Percentiles rank a stretch among this genome's conserved stretches.
These are phyloP conservation scores for Dalechampia spathulata DNA, from an alignment of 441 rosid genomes.

Conservation along the genomic window DNA sequence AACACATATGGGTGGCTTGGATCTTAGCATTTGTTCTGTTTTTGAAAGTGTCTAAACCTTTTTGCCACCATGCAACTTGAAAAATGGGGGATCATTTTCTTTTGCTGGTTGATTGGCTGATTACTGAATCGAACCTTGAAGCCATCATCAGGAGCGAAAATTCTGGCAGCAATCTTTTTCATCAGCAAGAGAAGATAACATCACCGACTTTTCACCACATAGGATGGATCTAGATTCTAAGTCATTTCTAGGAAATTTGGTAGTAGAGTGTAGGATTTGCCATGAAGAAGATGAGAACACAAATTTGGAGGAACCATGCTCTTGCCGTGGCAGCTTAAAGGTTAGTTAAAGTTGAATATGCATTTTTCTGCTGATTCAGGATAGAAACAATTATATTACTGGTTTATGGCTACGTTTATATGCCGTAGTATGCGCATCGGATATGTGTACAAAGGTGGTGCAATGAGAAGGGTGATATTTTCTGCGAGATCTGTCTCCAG, in stretches of 20 bases:
- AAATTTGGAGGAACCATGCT: slow-evolving; percentile 76
- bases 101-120: slow-evolving; percentile 47
- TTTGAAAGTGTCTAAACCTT: slow-evolving; percentile 5
- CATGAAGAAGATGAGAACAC: slow-evolving; percentile 73
- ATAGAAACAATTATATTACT: background rate
- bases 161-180: slow-evolving; percentile 14
- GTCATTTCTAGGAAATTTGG: slow-evolving; percentile 32
- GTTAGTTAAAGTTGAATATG: slow-evolving; percentile 24
- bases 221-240: slow-evolving; percentile 23
- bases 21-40: slow-evolving; percentile 2
- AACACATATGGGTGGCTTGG: slow-evolving; percentile 2
- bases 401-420: background rate
- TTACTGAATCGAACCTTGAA: slow-evolving; percentile 42
- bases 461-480: slow-evolving; percentile 71
- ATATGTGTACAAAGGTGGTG: slow-evolving; percentile 86
- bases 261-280: slow-evolving; percentile 72
- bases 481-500: slow-evolving; percentile 81
- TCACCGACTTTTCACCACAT: slow-evolving; percentile 19
- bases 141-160: slow-evolving; percentile 29
- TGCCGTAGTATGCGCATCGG: slow-evolving; percentile 69
- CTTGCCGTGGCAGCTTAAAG: slow-evolving; percentile 84
- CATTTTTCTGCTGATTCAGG: slow-evolving; percentile 6
- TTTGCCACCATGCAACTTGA: slow-evolving; percentile 15
- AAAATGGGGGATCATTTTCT: slow-evolving; percentile 71
- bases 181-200: slow-evolving; percentile 17